Conservation (phyloP, 768 basidiomycete species). For the Fomitopsis pulvina region DNA sequence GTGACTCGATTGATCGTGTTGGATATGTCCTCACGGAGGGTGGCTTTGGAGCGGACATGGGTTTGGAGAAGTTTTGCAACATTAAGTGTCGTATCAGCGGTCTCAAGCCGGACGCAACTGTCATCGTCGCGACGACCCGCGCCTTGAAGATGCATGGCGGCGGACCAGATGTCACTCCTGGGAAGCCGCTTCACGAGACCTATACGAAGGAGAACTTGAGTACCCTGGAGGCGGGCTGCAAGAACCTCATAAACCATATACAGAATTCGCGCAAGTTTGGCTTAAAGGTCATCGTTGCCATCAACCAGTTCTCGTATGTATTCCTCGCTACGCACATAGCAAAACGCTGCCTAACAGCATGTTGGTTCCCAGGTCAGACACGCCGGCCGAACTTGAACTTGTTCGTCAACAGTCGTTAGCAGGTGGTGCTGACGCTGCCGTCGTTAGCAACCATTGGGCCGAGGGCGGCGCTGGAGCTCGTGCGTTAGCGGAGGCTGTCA, state of each 20-base stretch:
- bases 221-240: constrained; percentile 84
- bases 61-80: constrained; percentile 99
- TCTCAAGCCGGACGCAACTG: constrained; percentile 85
- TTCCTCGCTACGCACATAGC: too few species aligned
- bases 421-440: constrained; percentile 90
- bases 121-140: constrained; percentile 96
- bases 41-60: constrained; percentile 98
- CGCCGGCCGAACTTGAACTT: constrained; percentile 81
- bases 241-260: constrained; percentile 91
- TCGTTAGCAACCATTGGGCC: constrained; percentile 98
- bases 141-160: constrained; percentile 99
- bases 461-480: constrained; percentile 88
- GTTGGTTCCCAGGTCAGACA: constrained; percentile 64
- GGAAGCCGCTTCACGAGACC: constrained; percentile 87
- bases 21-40: constrained; percentile 98
- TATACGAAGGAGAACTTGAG: constrained; percentile 93
- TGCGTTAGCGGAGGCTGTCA: constrained; percentile 87
- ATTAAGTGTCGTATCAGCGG: constrained; percentile 97
- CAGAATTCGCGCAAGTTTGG: constrained; percentile 94
- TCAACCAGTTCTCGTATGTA: constrained; percentile 92
- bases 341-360: neutral
- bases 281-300: constrained; percentile 90
- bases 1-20: constrained; percentile 70
- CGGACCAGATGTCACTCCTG: constrained; percentile 93
- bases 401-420: constrained; percentile 73